phyloP scores from a whole-genome alignment of 1,284 basidiomycete species.

The Austroboletus niveus region DNA sequence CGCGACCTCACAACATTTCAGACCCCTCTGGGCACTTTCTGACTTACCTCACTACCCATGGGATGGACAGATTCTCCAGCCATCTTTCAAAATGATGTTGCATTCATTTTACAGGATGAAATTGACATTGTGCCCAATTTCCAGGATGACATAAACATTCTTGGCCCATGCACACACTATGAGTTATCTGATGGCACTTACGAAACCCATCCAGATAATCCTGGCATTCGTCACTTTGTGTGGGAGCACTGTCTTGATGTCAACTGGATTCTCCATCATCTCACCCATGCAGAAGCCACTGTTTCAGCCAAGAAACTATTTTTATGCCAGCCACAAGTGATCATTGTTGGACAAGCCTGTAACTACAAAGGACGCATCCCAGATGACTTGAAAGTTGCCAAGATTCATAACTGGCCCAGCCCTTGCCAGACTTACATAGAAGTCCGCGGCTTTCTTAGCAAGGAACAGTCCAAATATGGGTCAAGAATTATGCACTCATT shows the following conservation, averaged over 20 bases:
- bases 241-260: conserved; percentile 22
- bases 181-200: conserved; percentile 17
- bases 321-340: conserved; percentile 6
- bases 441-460: conserved; percentile 30
- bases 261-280: conserved; percentile 17
- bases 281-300: conserved; percentile 18
- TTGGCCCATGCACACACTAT: conserved; percentile 13
- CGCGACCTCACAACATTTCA: conserved; percentile 29
- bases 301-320: conserved; percentile 17
- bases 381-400: conserved; percentile 2
- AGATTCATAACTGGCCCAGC: conserved; percentile 2
- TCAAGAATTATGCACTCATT: conserved; percentile 14
- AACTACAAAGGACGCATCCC: conserved; percentile 11
- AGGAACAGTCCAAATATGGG: conserved; percentile 26
- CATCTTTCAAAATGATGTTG: conserved; percentile 22
- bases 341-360: conserved; percentile 14
- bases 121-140: conserved; percentile 26
- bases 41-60: conserved; percentile 33
- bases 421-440: conserved; percentile 10
- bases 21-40: conserved; percentile 18
- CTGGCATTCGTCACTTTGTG: conserved; percentile 27
- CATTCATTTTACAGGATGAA: conserved; percentile 35
- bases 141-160: conserved; percentile 5
- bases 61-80: conserved; percentile 35
- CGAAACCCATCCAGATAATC: conserved; percentile 29